These are phyloP conservation scores for Kernera saxatilis DNA, from an alignment of 345 rosid species.

Conservation along the genomic window DNA sequence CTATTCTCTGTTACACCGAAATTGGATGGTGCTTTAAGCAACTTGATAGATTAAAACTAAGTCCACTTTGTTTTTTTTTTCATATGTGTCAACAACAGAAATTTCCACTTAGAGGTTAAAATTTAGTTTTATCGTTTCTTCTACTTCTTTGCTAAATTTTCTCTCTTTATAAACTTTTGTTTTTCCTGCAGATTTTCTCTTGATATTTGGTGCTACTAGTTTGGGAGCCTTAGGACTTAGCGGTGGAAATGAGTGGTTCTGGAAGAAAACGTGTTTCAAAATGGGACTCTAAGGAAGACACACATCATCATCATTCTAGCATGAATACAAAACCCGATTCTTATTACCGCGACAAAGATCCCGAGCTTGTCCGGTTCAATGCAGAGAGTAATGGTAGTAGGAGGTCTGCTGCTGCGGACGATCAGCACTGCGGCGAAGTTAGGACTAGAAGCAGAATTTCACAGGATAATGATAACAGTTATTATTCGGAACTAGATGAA, in stretches of 20 bases:
- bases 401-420: slow-evolving; percentile 38
- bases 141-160: not conserved
- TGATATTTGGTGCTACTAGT: not conserved
- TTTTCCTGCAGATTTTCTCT: not conserved
- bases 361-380: slow-evolving; percentile 40
- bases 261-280: slow-evolving; percentile 59
- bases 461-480: slow-evolving; percentile 34
- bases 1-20: not conserved
- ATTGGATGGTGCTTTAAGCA: not conserved
- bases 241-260: slow-evolving; percentile 51
- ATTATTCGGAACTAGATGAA: slow-evolving; percentile 17
- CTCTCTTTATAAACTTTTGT: not conserved
- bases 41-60: not conserved
- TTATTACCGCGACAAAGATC: slow-evolving; percentile 41
- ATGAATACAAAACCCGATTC: slow-evolving; percentile 37
- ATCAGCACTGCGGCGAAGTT: slow-evolving; percentile 35
- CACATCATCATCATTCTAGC: slow-evolving; percentile 33
- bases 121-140: not conserved
- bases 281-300: slow-evolving; percentile 69
- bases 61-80: not conserved
- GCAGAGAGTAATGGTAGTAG: slow-evolving; percentile 38
- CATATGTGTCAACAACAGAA: not conserved
- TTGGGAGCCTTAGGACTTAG: not conserved
- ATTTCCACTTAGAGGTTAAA: not conserved
- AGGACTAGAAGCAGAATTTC: slow-evolving; percentile 50